These are phyloP conservation scores for Fusarium newnesense DNA, from an alignment of 2,329 filamentous ascomycete species.

Conservation along the genomic window DNA sequence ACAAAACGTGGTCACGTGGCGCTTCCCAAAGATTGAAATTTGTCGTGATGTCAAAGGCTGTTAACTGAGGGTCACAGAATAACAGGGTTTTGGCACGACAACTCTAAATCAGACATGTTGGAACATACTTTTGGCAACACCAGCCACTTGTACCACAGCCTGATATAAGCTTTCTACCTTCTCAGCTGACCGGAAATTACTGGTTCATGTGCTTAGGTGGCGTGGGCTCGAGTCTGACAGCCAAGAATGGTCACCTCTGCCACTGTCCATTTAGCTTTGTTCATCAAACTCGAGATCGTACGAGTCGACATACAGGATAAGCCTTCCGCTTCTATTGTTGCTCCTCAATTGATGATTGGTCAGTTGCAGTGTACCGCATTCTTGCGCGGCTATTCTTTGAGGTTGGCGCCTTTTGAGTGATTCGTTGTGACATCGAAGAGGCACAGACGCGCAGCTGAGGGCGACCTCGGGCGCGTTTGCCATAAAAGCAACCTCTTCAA, in stretches of 20 bases:
- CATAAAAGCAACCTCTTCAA: not conserved
- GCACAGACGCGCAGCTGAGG: accelerated
- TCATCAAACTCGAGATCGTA: not conserved
- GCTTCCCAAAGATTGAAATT: accelerated
- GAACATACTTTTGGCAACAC: not conserved
- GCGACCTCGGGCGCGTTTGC: not conserved
- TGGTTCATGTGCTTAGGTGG: not conserved
- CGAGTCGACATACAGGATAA: not conserved
- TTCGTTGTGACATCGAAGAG: not conserved
- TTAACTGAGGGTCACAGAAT: not conserved
- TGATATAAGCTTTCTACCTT: accelerated
- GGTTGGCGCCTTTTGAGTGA: not conserved
- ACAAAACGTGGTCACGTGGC: too few relatives aligned
- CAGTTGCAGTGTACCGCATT: not conserved
- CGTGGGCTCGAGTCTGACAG: not conserved
- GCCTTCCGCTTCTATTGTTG: not conserved
- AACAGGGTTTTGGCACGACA: not conserved
- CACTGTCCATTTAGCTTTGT: not conserved
- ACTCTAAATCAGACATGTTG: not conserved
- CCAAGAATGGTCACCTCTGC: not conserved
- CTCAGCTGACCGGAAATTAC: not conserved
- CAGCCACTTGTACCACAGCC: not conserved
- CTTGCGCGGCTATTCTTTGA: not conserved
- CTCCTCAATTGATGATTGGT: not conserved
- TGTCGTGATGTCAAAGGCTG: not conserved